Evolutionary conservation across 1,284 basidiomycete genomes (phyloP), one percentile per base, ranked within the genome.

Genomic region (Austroboletus rostrupii): DNA sequence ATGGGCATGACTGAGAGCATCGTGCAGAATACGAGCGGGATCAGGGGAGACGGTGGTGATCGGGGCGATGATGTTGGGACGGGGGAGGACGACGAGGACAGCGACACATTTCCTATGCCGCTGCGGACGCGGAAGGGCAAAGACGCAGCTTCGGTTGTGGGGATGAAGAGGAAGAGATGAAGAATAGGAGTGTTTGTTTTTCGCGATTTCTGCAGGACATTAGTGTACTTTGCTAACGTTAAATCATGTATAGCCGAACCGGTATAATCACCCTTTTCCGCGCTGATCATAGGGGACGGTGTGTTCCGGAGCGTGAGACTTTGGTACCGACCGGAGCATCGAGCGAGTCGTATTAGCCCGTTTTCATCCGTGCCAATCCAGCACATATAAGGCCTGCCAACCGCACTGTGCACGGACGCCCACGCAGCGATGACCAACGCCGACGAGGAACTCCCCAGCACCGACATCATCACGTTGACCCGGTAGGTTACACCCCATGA

Each of bases 391-490:
- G 49, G 28, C n/a, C 14, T 21, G 29, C 19, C n/a, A 45, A 19
- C 19, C 21, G 20, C 23, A 5, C 19, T 33, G 36, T 35, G 39
- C 37, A 40, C 21, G 45, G 11, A 53, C 36, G 11, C 37, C 29
- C 14, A n/a, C 40, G 14, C 47, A 31, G 54, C 51, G 33, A 70
- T 66, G 68, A 19, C 57, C 33, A 53, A 45, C 37, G 50, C 26
- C 32, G 45, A 69, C 61, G 85, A 90, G 65, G 85, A 90, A 60
- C 68, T 77, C 50, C 90, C 90, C 57, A 85, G 76, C 72, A 90
- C 88, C 48, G 92, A 96, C 67, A 76, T 96, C 65, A 90, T 95
- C 74, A 96, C 92, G 49, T 81, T 96, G 65, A 96, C 92, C 53
- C 80, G 92, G 90, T 90, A 64, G 47, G 78, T 21, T 45, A 43